Percentiles rank a stretch among this genome's conserved stretches.
These are phyloP conservation scores for Eleusine coracana DNA, from an alignment of 176 grass and related monocot species.

Conservation along the genomic window DNA sequence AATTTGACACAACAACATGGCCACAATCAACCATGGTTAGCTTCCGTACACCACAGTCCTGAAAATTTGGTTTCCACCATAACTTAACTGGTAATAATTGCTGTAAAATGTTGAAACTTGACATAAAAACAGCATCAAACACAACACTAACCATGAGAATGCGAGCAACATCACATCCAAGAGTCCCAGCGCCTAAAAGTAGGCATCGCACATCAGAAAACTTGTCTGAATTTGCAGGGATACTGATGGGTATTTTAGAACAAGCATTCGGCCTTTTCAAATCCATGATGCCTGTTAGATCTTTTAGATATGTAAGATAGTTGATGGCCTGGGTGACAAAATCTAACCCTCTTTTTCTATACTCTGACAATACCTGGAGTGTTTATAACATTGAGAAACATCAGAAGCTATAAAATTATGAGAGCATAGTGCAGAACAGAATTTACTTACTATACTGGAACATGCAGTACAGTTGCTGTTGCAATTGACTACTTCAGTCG, in stretches of 20 bases:
- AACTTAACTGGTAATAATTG: slow-evolving; percentile 21
- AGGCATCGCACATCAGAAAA: slow-evolving; percentile 69
- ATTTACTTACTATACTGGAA: slow-evolving; percentile 69
- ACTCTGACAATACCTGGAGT: slow-evolving; percentile 80
- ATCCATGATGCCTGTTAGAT: slow-evolving; percentile 65
- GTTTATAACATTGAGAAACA: slow-evolving; percentile 18
- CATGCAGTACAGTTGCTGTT: slow-evolving; percentile 82
- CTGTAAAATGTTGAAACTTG: slow-evolving; percentile 22
- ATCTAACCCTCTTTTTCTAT: slow-evolving; percentile 70
- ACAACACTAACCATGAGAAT: slow-evolving; percentile 82
- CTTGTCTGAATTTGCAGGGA: slow-evolving; percentile 60
- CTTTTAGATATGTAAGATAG: slow-evolving; percentile 70
- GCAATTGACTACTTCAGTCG: slow-evolving; percentile 58
- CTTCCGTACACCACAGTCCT: slow-evolving; percentile 85
- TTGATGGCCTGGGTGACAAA: slow-evolving; percentile 77
- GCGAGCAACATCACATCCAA: slow-evolving; percentile 97
- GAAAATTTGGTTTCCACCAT: slow-evolving; percentile 35
- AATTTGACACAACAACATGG: slow-evolving; percentile 83
- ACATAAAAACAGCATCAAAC: slow-evolving; percentile 20
- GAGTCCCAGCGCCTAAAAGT: slow-evolving; percentile 90
- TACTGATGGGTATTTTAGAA: slow-evolving; percentile 39
- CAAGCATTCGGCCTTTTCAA: slow-evolving; percentile 48
- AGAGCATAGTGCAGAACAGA: slow-evolving; percentile 2
- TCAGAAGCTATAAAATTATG: slow-evolving; percentile 33
- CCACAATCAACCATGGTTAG: slow-evolving; percentile 90